Evolutionary conservation across 371 early-diverging fungal genomes (phyloP), one percentile per base, ranked within the genome.

Genomic region (Umbelopsis sp.): DNA sequence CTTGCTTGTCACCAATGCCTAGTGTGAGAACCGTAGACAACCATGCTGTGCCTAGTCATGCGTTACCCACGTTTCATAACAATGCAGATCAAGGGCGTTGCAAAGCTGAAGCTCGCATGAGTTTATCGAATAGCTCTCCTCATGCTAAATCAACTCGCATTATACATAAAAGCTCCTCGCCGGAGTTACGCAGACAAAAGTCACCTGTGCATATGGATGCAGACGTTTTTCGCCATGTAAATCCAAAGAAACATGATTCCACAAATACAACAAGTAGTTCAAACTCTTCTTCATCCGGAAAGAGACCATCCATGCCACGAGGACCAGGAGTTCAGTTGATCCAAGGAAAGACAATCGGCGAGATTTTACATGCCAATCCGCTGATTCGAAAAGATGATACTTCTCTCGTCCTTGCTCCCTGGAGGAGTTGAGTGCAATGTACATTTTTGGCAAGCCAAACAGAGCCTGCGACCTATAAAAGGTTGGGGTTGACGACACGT

Each of bases 281-380:
- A 8, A 57, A 35, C 35, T 57, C 57, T 16, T 57, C 57, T 2
- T 25, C 35, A 16, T 57, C 57, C 37, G 35, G 57, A 12, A 57
- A 35, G 57, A 29, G 57, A 29, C 29, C 57, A 57, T 57, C 57
- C 3, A 35, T 18, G 1, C 16, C 35, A 18, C 57, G 57, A 14
- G 57, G 57, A 35, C 3, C 29, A 16, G 57, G 57, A 12, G 35
- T 35, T 7, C 57, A 57, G 14, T 57, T 57, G 35, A 57, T 57
- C 35, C 18, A 35, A 57, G 57, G 57, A 3, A 57, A 57, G 57
- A 57, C 57, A 14, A 57, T 57, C 3, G 57, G 57, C 22, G 57
- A 57, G 35, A 57, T 57, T 14, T 18, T 57, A 2, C 57, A 57
- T 18, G 57, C 29, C 12, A 57, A 57, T 14, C 57, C 57, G n/a